Conservation (phyloP, 768 basidiomycete species). For the Pleurotus eryngii region DNA sequence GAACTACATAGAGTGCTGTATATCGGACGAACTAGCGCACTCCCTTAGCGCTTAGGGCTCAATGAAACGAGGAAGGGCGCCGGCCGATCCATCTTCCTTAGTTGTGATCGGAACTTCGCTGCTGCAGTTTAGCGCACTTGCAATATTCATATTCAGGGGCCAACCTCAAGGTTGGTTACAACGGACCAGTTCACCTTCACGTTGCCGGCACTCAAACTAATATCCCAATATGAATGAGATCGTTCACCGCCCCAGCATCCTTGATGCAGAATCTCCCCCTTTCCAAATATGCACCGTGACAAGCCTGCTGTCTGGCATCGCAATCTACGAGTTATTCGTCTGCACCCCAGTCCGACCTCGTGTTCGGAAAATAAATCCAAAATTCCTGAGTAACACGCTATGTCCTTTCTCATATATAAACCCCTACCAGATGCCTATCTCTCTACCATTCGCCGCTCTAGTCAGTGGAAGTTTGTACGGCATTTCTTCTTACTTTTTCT, state of each 20-base stretch:
- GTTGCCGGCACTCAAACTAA: slow-evolving; percentile 2
- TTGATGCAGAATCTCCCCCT: neutral
- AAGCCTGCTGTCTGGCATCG: neutral
- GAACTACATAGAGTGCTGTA: no score
- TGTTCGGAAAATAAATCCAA: slow-evolving; percentile 8
- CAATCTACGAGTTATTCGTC: neutral
- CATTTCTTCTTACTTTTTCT: slow-evolving; percentile 11
- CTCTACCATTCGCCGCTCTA: slow-evolving; percentile 17
- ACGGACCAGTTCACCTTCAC: slow-evolving; percentile 1
- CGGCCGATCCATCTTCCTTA: neutral
- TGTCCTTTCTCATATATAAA: slow-evolving; percentile 13
- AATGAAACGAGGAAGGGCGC: neutral
- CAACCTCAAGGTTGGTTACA: neutral
- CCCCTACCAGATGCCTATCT: neutral
- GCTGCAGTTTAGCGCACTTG: neutral
- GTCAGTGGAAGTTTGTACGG: slow-evolving; percentile 13
- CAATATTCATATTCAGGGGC: neutral
- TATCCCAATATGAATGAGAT: slow-evolving; percentile 6
- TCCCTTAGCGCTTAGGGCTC: neutral
- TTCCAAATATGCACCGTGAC: neutral
- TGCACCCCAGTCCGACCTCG: slow-evolving; percentile 1
- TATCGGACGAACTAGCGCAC: no score
- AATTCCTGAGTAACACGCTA: slow-evolving; percentile 5
- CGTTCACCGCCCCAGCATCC: slow-evolving; percentile 2
- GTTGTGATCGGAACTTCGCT: neutral